These are phyloP conservation scores for Paecilomyces variotii DNA, from an alignment of 2,329 filamentous ascomycete species.

Conservation along the genomic window DNA sequence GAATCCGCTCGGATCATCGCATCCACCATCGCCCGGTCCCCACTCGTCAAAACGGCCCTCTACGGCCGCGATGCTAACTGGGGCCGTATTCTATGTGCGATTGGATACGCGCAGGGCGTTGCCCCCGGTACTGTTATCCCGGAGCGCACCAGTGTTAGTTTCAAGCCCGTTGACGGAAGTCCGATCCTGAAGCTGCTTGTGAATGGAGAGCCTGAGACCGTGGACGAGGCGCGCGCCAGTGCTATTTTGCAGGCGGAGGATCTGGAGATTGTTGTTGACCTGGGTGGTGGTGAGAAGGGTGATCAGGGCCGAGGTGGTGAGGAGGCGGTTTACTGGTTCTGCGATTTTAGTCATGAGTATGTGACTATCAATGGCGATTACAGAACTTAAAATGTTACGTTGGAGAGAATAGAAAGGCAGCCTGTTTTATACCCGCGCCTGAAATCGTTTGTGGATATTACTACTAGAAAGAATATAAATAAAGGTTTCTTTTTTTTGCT, in stretches of 20 bases:
- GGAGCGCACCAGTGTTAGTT: constrained; percentile 51
- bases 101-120: constrained; percentile 63
- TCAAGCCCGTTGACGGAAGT: constrained; percentile 52
- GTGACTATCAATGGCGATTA: constrained; percentile 64
- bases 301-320: constrained; percentile 34
- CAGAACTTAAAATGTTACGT: constrained; percentile 39
- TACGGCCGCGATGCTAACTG: constrained; percentile 98
- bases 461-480: not conserved
- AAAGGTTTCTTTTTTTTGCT: not conserved
- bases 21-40: constrained; percentile 79
- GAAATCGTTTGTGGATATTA: not conserved
- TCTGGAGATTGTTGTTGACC: constrained; percentile 51
- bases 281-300: constrained; percentile 44
- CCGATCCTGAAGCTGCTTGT: constrained; percentile 51
- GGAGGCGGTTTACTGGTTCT: constrained; percentile 57
- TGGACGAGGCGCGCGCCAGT: constrained; percentile 54
- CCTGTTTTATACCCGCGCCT: not conserved
- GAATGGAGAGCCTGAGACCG: constrained; percentile 52
- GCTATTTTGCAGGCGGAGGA: constrained; percentile 55
- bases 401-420: not conserved
- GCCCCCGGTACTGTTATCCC: constrained; percentile 42
- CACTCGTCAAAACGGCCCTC: constrained; percentile 91
- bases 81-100: constrained; percentile 92
- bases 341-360: constrained; percentile 62
- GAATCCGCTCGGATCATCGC: constrained; percentile 70